A percentile compares a stretch with the other conserved stretches of the same genome.
These are phyloP conservation scores for Pythium insidiosum DNA, from an alignment of 352 stramenopile genomes.

Conservation along the genomic window DNA sequence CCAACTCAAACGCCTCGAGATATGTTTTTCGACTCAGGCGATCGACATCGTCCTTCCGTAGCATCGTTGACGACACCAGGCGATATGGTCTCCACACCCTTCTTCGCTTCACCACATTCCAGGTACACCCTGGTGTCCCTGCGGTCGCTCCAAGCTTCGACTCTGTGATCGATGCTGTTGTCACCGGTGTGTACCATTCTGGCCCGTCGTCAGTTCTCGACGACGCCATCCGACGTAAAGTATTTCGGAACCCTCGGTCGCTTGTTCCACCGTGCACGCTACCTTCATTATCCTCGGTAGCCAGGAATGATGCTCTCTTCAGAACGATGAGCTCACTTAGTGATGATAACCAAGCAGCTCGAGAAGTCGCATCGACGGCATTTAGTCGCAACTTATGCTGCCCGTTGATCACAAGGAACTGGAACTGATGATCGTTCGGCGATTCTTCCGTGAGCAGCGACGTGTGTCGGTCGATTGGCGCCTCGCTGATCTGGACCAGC, in stretches of 20 bases:
- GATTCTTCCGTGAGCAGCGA: slow-evolving; percentile 57
- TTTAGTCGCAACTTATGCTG: slow-evolving; percentile 65
- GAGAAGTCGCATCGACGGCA: slow-evolving; percentile 44
- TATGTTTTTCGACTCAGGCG: slow-evolving; percentile 35
- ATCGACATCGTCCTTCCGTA: slow-evolving; percentile 36
- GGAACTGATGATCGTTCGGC: slow-evolving; percentile 59
- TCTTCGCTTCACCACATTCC: no score
- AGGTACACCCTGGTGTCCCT: no score
- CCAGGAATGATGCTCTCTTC: slow-evolving; percentile 66
- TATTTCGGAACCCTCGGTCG: slow-evolving; percentile 11
- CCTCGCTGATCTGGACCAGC: slow-evolving; percentile 61
- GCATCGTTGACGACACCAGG: slow-evolving; percentile 72
- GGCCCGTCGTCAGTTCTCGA: slow-evolving; percentile 58
- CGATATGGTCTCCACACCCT: slow-evolving; percentile 67
- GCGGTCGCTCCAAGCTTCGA: no score
- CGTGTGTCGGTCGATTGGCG: slow-evolving; percentile 69
- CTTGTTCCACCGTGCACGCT: slow-evolving; percentile 19
- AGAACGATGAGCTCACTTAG: slow-evolving; percentile 79
- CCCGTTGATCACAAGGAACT: slow-evolving; percentile 75
- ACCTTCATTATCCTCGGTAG: slow-evolving; percentile 64
- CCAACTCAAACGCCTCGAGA: slow-evolving; percentile 33
- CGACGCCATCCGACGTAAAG: slow-evolving; percentile 46
- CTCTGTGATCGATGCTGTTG: no score
- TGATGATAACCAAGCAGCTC: slow-evolving; percentile 59
- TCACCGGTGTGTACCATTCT: no score